phyloP scores from a whole-genome alignment of 108 stramenopile genomes.

The Nitzschia putrida region DNA sequence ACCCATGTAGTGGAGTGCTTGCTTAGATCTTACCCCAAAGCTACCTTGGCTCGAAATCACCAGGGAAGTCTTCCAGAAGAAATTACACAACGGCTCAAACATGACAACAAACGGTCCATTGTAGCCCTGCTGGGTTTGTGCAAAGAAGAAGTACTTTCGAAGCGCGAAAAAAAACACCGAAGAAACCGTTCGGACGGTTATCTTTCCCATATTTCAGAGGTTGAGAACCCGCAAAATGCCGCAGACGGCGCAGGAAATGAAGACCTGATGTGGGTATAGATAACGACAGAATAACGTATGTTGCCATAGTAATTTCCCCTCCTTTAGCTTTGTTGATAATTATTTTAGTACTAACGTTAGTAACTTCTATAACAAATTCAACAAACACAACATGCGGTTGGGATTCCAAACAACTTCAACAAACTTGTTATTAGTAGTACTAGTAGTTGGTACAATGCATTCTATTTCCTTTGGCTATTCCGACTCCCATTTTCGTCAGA shows the following conservation, averaged over 20 bases:
- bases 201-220: not conserved
- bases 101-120: constrained; percentile 66
- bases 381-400: too few relatives aligned
- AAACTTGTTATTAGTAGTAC: too few relatives aligned
- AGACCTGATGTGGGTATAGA: constrained; percentile 40
- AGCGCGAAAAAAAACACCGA: constrained; percentile 32
- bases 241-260: constrained; percentile 9
- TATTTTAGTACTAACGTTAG: too few relatives aligned
- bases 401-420: too few relatives aligned
- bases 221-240: constrained; percentile 20
- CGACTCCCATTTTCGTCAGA: too few relatives aligned
- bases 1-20: constrained; percentile 52
- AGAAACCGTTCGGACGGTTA: constrained; percentile 32
- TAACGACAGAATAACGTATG: not conserved
- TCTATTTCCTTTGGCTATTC: too few relatives aligned
- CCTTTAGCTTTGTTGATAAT: too few relatives aligned
- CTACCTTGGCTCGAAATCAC: constrained; percentile 67
- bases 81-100: constrained; percentile 69
- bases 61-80: constrained; percentile 77
- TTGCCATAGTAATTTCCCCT: too few relatives aligned
- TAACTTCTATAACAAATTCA: too few relatives aligned
- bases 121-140: constrained; percentile 34
- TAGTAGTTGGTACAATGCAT: too few relatives aligned
- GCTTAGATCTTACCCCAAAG: constrained; percentile 64
- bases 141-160: constrained; percentile 35